A percentile compares a stretch with the other conserved stretches of the same genome.
Conservation (phyloP, 2,329 filamentous ascomycete genomes). For the Lachnellula occidentalis region DNA sequence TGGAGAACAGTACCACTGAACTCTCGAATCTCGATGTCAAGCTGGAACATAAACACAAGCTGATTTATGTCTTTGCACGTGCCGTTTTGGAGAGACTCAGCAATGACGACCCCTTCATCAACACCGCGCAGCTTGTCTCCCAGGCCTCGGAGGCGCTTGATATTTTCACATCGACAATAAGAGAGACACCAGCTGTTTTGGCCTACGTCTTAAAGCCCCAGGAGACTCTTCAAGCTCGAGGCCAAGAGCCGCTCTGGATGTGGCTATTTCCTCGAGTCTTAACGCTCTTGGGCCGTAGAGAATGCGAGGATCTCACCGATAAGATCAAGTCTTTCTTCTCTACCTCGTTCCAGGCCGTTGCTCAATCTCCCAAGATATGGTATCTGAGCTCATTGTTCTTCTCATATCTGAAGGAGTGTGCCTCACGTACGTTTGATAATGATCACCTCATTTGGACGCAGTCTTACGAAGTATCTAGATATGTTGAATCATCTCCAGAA, state of each 20-base stretch:
- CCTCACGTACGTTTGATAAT: slow-evolving; percentile 21
- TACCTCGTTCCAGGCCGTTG: slow-evolving; percentile 42
- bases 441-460: background rate
- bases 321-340: slow-evolving; percentile 50
- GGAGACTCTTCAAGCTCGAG: slow-evolving; percentile 43
- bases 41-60: slow-evolving; percentile 72
- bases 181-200: slow-evolving; percentile 68
- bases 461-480: slow-evolving; percentile 14
- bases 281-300: slow-evolving; percentile 48
- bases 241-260: slow-evolving; percentile 57
- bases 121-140: slow-evolving; percentile 48
- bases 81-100: slow-evolving; percentile 68
- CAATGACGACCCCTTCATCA: slow-evolving; percentile 60
- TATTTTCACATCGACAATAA: slow-evolving; percentile 69
- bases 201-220: slow-evolving; percentile 38
- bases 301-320: slow-evolving; percentile 42
- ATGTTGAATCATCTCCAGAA: slow-evolving; percentile 23
- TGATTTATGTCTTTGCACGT: slow-evolving; percentile 78
- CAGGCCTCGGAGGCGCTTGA: slow-evolving; percentile 69
- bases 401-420: slow-evolving; percentile 43
- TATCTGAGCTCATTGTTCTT: slow-evolving; percentile 39
- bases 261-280: slow-evolving; percentile 58
- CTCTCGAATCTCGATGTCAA: slow-evolving; percentile 54
- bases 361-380: slow-evolving; percentile 44
- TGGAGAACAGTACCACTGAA: slow-evolving; percentile 52